Base-by-base conservation (phyloP, 176 grass and related monocot genomes). In the Hordeum marinum region DNA sequence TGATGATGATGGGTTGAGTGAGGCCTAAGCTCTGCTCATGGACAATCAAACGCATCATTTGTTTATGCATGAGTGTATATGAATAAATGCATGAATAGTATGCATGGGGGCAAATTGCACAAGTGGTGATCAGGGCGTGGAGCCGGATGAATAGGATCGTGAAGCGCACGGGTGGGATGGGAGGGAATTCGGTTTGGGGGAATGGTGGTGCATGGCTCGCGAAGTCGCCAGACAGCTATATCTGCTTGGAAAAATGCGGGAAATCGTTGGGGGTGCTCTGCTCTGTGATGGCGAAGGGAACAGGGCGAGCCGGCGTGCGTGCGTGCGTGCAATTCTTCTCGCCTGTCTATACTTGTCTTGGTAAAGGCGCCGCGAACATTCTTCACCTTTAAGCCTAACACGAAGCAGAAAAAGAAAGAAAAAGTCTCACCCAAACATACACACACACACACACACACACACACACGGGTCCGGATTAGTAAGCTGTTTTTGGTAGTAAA, bases 311-410 rank as follows among this genome's bases (percentile, higher is more conserved):
- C n/a, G n/a, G n/a, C n/a, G n/a, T n/a, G 10, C 11, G 40, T 35
- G 34, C 23, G 24, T 63, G 23, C n/a, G n/a, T n/a, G n/a, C n/a
- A n/a, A n/a, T n/a, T n/a, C n/a, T n/a, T n/a, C n/a, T n/a, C n/a
- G n/a, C n/a, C n/a, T n/a, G n/a, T n/a, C n/a, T n/a, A n/a, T n/a
- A n/a, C n/a, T n/a, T n/a, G n/a, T n/a, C n/a, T n/a, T n/a, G 0
- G 63, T 75, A 81, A 82, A 85, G 78, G 32, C 3, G 41, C 13
- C 20, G 29, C 13, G 10, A 48, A 83, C 84, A 75, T 87, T 86
- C 84, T 83, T 90, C 75, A 73, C 45, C 84, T 66, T 83, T 75
- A 87, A 87, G 84, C 13, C 77, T 87, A 12, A 8, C 43, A 3
- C 27, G 46, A 66, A 50, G 15, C 48, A 0, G 1, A 52, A 52